A percentile compares a stretch with the other conserved stretches of the same genome.
Evolutionary conservation across 2,329 filamentous ascomycete species (phyloP).

Genomic region (Nemania diffusa): DNA sequence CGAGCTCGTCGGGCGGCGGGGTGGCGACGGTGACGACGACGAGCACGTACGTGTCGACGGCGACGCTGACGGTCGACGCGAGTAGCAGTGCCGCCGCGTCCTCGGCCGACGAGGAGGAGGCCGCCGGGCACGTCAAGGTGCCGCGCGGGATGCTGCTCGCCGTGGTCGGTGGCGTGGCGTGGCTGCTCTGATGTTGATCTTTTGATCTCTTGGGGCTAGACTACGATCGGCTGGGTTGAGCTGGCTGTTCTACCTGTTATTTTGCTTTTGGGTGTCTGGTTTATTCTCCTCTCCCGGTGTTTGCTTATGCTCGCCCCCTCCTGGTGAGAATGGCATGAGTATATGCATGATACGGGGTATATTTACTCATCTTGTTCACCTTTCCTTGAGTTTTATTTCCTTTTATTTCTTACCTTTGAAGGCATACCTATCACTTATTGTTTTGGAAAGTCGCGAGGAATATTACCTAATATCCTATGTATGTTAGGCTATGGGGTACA

Average conservation of each 20-base stretch:
- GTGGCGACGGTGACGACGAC: conserved; percentile 20
- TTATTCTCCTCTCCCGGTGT: too few relatives aligned
- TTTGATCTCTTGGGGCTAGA: neutral
- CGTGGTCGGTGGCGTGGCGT: neutral
- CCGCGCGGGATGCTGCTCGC: neutral
- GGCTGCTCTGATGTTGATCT: conserved; percentile 3
- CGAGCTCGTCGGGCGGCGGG: conserved; percentile 2
- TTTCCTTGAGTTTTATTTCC: neutral
- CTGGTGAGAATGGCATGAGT: too few relatives aligned
- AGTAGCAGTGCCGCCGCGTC: neutral
- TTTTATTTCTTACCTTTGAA: neutral
- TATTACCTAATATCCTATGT: too few relatives aligned
- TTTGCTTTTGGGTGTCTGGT: too few relatives aligned
- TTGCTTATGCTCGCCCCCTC: too few relatives aligned
- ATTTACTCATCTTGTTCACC: neutral
- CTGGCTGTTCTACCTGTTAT: too few relatives aligned
- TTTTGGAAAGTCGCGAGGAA: too few relatives aligned
- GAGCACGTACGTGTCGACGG: conserved; percentile 28
- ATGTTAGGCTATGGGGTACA: neutral
- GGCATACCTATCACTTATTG: too few relatives aligned
- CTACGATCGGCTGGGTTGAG: too few relatives aligned
- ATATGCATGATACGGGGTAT: too few relatives aligned
- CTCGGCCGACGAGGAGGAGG: conserved; percentile 7
- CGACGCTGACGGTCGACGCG: conserved; percentile 6
- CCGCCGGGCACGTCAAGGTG: conserved; percentile 1